phyloP scores from a whole-genome alignment of 2,329 filamentous ascomycete species.

The Arthrinium phaeospermum region DNA sequence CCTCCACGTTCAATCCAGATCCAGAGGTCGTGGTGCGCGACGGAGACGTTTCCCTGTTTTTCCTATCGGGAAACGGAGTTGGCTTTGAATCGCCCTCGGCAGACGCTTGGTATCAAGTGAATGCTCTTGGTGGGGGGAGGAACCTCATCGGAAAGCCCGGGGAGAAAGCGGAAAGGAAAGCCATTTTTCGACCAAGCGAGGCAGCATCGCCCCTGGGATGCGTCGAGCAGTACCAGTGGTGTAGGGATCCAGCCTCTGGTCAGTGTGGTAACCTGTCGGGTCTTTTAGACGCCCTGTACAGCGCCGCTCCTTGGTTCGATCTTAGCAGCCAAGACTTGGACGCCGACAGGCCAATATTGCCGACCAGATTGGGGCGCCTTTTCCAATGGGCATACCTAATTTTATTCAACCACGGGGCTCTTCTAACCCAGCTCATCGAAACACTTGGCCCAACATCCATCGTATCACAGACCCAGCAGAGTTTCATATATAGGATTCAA shows the following conservation, averaged over 20 bases:
- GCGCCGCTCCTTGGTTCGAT: neutral
- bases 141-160: too few relatives aligned
- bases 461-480: neutral
- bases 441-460: neutral
- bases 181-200: neutral
- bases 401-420: neutral
- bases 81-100: constrained; percentile 18
- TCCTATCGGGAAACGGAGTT: constrained; percentile 29
- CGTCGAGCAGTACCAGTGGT: constrained; percentile 13
- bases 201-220: constrained; percentile 17
- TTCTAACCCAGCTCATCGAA: neutral
- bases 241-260: neutral
- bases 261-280: neutral
- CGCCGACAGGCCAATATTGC: neutral
- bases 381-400: neutral
- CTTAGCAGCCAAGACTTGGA: neutral
- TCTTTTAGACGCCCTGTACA: neutral
- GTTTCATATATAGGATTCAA: neutral
- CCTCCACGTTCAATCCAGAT: constrained; percentile 15
- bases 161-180: too few relatives aligned
- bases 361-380: neutral
- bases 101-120: constrained; percentile 31
- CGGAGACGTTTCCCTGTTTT: constrained; percentile 21
- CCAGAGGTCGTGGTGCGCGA: neutral
- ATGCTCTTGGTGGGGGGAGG: accelerated